These are phyloP conservation scores for Leucosporidium scottii DNA, from an alignment of 768 basidiomycete genomes.

Conservation along the genomic window DNA sequence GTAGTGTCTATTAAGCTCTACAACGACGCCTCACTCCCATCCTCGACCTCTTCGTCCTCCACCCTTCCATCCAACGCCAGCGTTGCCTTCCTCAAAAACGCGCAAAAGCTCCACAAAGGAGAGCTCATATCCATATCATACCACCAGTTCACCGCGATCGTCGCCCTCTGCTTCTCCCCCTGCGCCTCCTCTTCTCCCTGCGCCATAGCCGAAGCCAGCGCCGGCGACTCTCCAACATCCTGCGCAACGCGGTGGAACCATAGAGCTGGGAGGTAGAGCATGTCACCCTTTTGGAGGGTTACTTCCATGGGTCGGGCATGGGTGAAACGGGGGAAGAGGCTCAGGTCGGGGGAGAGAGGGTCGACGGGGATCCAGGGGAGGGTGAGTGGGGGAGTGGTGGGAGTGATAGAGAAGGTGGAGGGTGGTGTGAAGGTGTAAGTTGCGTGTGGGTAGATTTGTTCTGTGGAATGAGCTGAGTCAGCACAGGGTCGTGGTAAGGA, in stretches of 20 bases:
- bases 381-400: neutral
- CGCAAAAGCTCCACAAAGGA: slow-evolving; percentile 5
- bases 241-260: slow-evolving; percentile 59
- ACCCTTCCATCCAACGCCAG: slow-evolving; percentile 20
- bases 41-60: slow-evolving; percentile 1
- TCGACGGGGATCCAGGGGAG: slow-evolving; percentile 83
- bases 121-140: slow-evolving; percentile 59
- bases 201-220: neutral
- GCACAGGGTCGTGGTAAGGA: neutral
- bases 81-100: slow-evolving; percentile 15
- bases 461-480: slow-evolving; percentile 42
- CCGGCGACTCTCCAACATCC: slow-evolving; percentile 41
- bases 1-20: too few species aligned
- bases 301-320: slow-evolving; percentile 62
- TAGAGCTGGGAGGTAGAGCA: slow-evolving; percentile 79
- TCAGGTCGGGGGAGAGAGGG: slow-evolving; percentile 47
- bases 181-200: too few species aligned
- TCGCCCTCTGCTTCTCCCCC: neutral
- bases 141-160: slow-evolving; percentile 73
- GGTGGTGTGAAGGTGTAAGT: slow-evolving; percentile 47
- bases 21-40: neutral
- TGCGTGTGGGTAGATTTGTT: slow-evolving; percentile 61
- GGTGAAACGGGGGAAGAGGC: slow-evolving; percentile 27
- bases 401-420: slow-evolving; percentile 4
- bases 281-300: slow-evolving; percentile 63